These are phyloP conservation scores for Pezicula neosporulosa DNA, from an alignment of 2,329 filamentous ascomycete species.

Conservation along the genomic window DNA sequence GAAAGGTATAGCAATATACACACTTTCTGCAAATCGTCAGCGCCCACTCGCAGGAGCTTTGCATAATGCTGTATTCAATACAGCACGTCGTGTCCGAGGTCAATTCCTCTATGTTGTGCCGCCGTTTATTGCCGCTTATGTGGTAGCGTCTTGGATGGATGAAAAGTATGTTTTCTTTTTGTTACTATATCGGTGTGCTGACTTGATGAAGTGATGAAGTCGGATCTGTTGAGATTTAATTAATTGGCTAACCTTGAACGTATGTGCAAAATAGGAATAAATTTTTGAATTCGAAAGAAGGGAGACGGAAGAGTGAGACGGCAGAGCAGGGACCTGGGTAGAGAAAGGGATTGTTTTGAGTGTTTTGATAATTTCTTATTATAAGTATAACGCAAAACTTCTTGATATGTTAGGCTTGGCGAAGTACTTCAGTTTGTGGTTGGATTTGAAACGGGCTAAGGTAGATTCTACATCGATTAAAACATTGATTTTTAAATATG, in stretches of 20 bases:
- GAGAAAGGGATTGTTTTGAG: no score
- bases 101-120: conserved; percentile 90
- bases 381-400: no score
- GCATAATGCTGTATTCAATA: conserved; percentile 88
- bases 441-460: no score
- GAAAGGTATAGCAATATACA: conserved; percentile 64
- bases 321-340: no score
- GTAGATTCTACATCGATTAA: no score
- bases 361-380: no score
- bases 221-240: no score
- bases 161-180: conserved; percentile 63
- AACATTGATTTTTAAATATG: no score
- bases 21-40: conserved; percentile 80
- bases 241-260: neutral
- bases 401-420: no score
- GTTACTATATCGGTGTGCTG: neutral
- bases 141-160: conserved; percentile 80
- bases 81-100: conserved; percentile 73
- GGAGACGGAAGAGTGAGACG: neutral
- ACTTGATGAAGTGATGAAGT: neutral
- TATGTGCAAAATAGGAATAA: conserved; percentile 54
- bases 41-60: conserved; percentile 73
- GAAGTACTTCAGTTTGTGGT: no score
- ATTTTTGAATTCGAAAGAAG: conserved; percentile 70
- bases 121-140: conserved; percentile 73